A percentile compares a stretch with the other conserved stretches of the same genome.
phyloP scores from a whole-genome alignment of 2,329 filamentous ascomycete genomes.

The Karstenula rhodostoma region DNA sequence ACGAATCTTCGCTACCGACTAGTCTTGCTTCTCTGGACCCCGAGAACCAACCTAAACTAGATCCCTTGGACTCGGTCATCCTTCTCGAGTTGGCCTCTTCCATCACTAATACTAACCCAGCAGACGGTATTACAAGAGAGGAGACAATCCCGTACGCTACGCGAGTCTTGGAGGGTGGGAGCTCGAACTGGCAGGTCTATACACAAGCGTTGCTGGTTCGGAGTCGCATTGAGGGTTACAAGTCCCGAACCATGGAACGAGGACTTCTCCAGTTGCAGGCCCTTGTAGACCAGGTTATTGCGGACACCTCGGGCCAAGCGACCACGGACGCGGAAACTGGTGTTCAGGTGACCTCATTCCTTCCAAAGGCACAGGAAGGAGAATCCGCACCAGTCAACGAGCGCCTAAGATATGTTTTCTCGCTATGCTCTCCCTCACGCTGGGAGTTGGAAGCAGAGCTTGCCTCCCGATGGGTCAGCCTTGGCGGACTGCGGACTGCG shows the following conservation, averaged over 20 bases:
- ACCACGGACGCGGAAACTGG: slow-evolving; percentile 37
- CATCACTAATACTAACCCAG: slow-evolving; percentile 86
- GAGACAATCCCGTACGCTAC: slow-evolving; percentile 91
- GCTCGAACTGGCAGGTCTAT: slow-evolving; percentile 97
- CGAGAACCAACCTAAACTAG: slow-evolving; percentile 80
- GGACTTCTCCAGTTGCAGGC: slow-evolving; percentile 93
- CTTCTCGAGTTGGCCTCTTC: slow-evolving; percentile 82
- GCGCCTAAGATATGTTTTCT: slow-evolving; percentile 83
- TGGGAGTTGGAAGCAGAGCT: slow-evolving; percentile 97
- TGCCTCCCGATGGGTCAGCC: slow-evolving; percentile 87
- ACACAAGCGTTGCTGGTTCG: slow-evolving; percentile 91
- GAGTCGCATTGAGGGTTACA: slow-evolving; percentile 87
- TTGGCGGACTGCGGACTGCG: slow-evolving; percentile 87
- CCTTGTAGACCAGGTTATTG: slow-evolving; percentile 92
- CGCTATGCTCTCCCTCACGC: slow-evolving; percentile 81
- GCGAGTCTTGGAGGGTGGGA: slow-evolving; percentile 85
- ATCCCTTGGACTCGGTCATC: slow-evolving; percentile 87
- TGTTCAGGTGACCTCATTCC: slow-evolving; percentile 73
- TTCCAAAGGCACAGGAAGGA: slow-evolving; percentile 75
- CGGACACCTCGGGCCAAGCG: slow-evolving; percentile 69
- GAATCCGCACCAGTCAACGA: slow-evolving; percentile 82
- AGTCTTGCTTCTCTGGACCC: slow-evolving; percentile 73
- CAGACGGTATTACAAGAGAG: slow-evolving; percentile 87
- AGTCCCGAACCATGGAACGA: slow-evolving; percentile 85
- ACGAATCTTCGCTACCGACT: slow-evolving; percentile 64